Evolutionary conservation across 2,329 filamentous ascomycete species (phyloP), one percentile per base, ranked within the genome.

Genomic region (Ceratocystis smalleyi): DNA sequence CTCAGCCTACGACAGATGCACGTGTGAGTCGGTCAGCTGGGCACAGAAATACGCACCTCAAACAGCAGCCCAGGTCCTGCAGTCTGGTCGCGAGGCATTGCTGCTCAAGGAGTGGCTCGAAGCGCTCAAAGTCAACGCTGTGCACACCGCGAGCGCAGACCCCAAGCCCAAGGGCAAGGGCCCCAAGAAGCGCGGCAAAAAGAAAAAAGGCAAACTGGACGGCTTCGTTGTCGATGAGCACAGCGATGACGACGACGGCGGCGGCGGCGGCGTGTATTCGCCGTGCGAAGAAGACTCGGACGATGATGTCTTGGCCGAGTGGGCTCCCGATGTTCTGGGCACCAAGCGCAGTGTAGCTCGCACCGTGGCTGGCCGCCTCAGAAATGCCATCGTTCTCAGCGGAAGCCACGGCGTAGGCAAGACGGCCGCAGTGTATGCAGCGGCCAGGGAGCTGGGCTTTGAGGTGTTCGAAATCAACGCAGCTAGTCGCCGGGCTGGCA

Each of bases 381-480:
- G 80, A 61, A 96, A 96, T 73, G 83, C 86, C 0, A 82, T 96
- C n/a, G 77, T 99, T 6, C 78, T 99, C 40, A 96, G 90, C 70
- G 94, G 94, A 0, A 90, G 92, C 2, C 81, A 88, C 69, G 94
- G 94, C 0, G 92, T 87, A 71, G 95, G 94, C 2, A 99, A 99
- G 75, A 95, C 91, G 12, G 91, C 95, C 5, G 85, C 91, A 1
- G 87, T 96, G 0, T 91, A 95, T 73, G 94, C 94, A 3, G 87
- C 91, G 51, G 92, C 94, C 3, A 92, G 89, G 70, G 92, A 99
- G 74, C 79, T 97, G 17, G 90, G 83, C 0, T 97, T 95, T 71
- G 91, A 96, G 70, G 82, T 99, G 1, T 99, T 99, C 69, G 94
- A 99, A 74, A 91, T 99, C 71, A 95, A 95, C 70, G 77, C 92